Base-by-base conservation (phyloP, 495 filamentous ascomycete genomes). In the Oidiodendron maius region DNA sequence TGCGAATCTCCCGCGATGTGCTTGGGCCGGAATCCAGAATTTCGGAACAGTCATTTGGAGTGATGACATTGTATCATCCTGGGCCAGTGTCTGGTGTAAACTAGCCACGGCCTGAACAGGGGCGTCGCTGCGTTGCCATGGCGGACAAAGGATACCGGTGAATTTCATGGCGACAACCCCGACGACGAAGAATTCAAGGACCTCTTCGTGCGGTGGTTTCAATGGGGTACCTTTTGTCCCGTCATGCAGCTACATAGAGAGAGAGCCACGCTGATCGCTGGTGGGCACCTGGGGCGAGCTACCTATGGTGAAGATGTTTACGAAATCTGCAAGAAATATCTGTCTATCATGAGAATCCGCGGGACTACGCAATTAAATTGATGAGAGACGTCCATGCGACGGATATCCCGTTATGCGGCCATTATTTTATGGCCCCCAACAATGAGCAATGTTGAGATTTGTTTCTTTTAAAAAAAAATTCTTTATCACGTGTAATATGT, bases 211-310 rank as follows among this genome's bases (percentile, higher is more conserved):
- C 64, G 78, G 1, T 82, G 78, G 78, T 82, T 81, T 58, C 77
- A 81, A 50, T 80, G 75, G 74, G 77, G 75, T 2, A 58, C 75
- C 1, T 82, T 79, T 59, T 80, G 74, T 49, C 76, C 77, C 23
- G 78, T 80, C 5, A 78, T 82, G 68, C 64, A 76, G 9, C 60
- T 80, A 15, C 78, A 82, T 51, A 76, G 77, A n/a, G 74, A 79
- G 58, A 70, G 78, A 13, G 71, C 77, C 46, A 76, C 76, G 68
- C 28, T 32, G n/a, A 32, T 8, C 8, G 28, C 28, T 32, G 28
- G n/a, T n/a, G 8, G n/a, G 8, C 28, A 32, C 8, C n/a, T 58
- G 78, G 80, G 60, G 68, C 80, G 24, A 80, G 77, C 75, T 72
- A n/a, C 66, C 11, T 82, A 79, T 52, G 77, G 77, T 2, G 66